Evolutionary conservation across 345 rosid genomes (phyloP).

Genomic region (Eucalyptus tenuipes): DNA sequence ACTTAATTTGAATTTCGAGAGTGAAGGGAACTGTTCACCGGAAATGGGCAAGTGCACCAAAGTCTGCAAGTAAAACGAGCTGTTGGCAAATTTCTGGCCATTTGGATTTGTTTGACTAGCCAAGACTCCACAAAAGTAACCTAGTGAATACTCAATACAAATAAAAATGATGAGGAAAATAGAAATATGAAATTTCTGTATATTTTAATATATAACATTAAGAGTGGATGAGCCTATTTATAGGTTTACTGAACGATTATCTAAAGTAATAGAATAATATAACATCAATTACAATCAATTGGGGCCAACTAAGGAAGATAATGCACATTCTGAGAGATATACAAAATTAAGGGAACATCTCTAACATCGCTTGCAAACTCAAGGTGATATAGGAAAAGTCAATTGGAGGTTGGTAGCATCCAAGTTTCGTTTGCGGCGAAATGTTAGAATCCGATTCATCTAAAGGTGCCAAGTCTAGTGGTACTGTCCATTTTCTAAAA

Average conservation of each 20-base stretch:
- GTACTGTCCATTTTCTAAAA: background rate
- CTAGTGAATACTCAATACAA: background rate
- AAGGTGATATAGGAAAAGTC: background rate
- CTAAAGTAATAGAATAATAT: background rate
- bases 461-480: background rate
- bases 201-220: background rate
- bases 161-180: background rate
- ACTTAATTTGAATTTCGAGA: background rate
- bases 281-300: background rate
- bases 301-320: background rate
- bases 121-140: background rate
- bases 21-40: background rate
- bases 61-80: background rate
- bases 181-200: background rate
- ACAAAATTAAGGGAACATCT: background rate
- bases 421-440: background rate
- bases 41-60: background rate
- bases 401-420: background rate
- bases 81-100: background rate
- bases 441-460: background rate
- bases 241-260: background rate
- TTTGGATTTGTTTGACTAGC: background rate
- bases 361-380: background rate
- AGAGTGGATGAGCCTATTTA: background rate
- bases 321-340: accelerated